phyloP scores from a whole-genome alignment of 441 rosid species.

The Croton setiger region DNA sequence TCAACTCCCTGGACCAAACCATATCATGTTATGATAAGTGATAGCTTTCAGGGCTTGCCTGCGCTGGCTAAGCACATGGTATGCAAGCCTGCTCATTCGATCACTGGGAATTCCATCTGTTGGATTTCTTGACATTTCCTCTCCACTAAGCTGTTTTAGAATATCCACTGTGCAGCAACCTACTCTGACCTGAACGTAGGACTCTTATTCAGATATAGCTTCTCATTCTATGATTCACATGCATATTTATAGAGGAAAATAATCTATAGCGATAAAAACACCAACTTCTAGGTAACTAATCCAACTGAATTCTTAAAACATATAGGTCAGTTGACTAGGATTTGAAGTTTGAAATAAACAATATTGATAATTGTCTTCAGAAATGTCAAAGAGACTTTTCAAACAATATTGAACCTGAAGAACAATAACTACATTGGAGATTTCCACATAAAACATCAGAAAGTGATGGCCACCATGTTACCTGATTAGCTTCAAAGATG shows the following conservation, averaged over 20 bases:
- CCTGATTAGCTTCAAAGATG: constrained; percentile 79
- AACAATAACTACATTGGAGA: not conserved
- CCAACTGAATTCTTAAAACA: not conserved
- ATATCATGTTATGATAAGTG: constrained; percentile 4
- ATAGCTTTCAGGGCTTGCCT: constrained; percentile 41
- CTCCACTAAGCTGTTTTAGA: constrained; percentile 85
- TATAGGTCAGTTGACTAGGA: not conserved
- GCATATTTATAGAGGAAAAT: not conserved
- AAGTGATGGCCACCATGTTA: constrained; percentile 18
- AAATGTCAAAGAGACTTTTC: not conserved
- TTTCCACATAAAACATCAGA: constrained; percentile 1
- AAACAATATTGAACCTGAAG: not conserved
- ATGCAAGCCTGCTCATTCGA: constrained; percentile 83
- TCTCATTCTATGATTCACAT: constrained; percentile 1
- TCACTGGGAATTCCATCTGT: constrained; percentile 56
- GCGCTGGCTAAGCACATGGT: constrained; percentile 68
- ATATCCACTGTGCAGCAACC: constrained; percentile 92
- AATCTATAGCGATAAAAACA: not conserved
- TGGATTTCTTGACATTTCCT: constrained; percentile 75
- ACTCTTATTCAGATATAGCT: constrained; percentile 11
- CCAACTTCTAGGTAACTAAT: not conserved
- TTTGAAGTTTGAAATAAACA: not conserved
- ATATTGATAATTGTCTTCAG: not conserved
- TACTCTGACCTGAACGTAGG: constrained; percentile 68
- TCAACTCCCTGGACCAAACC: constrained; percentile 4